Conservation (phyloP, 2,329 filamentous ascomycete genomes). For the Aureobasidium sp. region DNA sequence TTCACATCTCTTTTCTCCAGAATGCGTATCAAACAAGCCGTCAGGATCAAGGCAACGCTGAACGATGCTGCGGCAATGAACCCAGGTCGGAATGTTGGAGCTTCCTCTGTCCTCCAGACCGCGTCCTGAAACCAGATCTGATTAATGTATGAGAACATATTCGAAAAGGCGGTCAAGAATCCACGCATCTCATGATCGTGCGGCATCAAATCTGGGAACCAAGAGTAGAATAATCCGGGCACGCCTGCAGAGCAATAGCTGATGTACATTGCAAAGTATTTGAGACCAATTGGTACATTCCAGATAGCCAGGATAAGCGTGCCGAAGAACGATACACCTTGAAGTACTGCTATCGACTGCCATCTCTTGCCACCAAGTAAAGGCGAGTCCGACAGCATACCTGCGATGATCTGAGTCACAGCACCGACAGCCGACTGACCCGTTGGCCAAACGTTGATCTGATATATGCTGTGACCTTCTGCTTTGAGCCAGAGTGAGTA, state of each 20-base stretch:
- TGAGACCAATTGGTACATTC: conserved; percentile 48
- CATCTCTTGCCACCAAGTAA: conserved; percentile 11
- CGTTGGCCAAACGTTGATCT: conserved; percentile 15
- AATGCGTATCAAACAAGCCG: conserved; percentile 2
- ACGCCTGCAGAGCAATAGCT: conserved; percentile 45
- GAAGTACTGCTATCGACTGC: conserved; percentile 11
- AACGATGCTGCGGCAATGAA: conserved; percentile 34
- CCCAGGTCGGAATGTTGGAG: conserved; percentile 37
- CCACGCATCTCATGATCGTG: conserved; percentile 50
- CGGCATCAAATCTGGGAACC: conserved; percentile 12
- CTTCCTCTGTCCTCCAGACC: conserved; percentile 43
- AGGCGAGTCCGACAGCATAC: conserved; percentile 15
- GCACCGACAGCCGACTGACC: conserved; percentile 45
- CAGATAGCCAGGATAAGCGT: conserved; percentile 50
- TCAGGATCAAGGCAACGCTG: conserved; percentile 5
- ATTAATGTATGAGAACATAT: conserved; percentile 28
- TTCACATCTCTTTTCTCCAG: conserved; percentile 2
- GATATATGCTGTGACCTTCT: conserved; percentile 5
- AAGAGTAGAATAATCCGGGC: conserved; percentile 45
- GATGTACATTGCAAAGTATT: conserved; percentile 49
- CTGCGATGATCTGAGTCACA: conserved; percentile 35
- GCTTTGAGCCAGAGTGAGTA: conserved; percentile 51
- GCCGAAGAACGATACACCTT: conserved; percentile 39
- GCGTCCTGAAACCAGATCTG: conserved; percentile 50
- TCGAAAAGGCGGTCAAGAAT: conserved; percentile 32